Evolutionary conservation across 2,329 filamentous ascomycete species (phyloP).

Genomic region (Cryphonectria radicalis): DNA sequence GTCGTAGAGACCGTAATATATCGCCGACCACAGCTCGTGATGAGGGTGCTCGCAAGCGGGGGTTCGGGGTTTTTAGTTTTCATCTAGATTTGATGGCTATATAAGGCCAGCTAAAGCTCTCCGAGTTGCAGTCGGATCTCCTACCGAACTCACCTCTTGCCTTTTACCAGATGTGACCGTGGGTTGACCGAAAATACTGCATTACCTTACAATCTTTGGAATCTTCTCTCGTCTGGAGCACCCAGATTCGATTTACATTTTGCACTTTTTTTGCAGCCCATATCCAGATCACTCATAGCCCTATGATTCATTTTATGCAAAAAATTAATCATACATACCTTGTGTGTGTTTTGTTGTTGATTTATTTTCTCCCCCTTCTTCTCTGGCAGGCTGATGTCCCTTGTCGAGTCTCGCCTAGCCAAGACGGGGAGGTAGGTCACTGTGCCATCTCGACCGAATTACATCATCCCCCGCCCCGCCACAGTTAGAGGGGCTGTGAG

Average conservation of each 20-base stretch:
- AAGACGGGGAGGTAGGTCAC: not conserved
- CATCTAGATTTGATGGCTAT: constrained; percentile 14
- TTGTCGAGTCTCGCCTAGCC: not conserved
- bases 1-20: constrained; percentile 11
- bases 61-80: not conserved
- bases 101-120: constrained; percentile 10
- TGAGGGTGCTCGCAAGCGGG: not conserved
- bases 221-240: constrained; percentile 39
- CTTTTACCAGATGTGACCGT: constrained; percentile 83
- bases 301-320: not conserved
- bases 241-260: constrained; percentile 48
- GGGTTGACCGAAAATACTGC: constrained; percentile 59
- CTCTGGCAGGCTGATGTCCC: not conserved
- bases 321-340: constrained; percentile 24
- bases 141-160: constrained; percentile 76
- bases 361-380: not conserved
- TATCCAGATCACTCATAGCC: not conserved
- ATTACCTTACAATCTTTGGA: constrained; percentile 56
- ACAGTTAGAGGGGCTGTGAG: constrained; percentile 21
- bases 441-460: constrained; percentile 2
- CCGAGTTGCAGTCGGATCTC: constrained; percentile 66
- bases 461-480: constrained; percentile 27
- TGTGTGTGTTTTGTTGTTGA: constrained; percentile 8
- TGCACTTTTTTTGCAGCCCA: constrained; percentile 26
- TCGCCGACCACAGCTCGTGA: constrained; percentile 10